Evolutionary conservation across 2,329 filamentous ascomycete species (phyloP).

Genomic region (Dothiorella sarmentorum): DNA sequence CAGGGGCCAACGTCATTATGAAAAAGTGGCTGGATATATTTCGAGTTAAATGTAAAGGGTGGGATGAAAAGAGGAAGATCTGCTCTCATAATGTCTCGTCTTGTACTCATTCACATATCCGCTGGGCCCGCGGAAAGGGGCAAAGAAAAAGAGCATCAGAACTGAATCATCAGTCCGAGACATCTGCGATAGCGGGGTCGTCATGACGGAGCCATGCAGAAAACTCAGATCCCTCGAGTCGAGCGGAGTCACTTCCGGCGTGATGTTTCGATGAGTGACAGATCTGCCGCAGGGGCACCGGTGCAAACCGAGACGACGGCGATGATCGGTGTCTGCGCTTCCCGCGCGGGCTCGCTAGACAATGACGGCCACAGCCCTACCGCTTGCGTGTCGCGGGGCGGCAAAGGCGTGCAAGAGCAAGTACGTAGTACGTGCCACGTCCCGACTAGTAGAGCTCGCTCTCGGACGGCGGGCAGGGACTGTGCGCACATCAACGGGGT

Average conservation of each 20-base stretch:
- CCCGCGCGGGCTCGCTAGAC: conserved; percentile 11
- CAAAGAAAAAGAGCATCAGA: background rate
- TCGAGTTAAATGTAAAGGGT: background rate
- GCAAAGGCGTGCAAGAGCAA: conserved; percentile 1
- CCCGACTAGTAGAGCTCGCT: conserved; percentile 2
- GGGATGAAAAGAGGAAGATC: background rate
- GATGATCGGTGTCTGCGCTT: conserved; percentile 15
- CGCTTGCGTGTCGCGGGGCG: conserved; percentile 2
- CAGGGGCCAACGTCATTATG: background rate
- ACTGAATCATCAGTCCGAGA: conserved; percentile 9
- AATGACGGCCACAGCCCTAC: conserved; percentile 3
- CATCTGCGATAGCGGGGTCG: background rate
- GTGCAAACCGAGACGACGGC: background rate
- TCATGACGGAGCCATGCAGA: background rate
- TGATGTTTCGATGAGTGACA: background rate
- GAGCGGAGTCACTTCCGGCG: background rate
- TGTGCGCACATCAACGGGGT: background rate
- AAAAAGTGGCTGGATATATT: background rate
- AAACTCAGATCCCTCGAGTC: background rate
- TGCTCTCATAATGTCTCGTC: background rate
- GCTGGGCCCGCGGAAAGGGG: background rate
- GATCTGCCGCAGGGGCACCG: conserved; percentile 11
- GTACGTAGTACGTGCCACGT: background rate
- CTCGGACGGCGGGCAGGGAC: background rate
- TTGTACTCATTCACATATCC: background rate